Conservation (phyloP, 2,329 filamentous ascomycete species). For the Hirsutella minnesotensis region DNA sequence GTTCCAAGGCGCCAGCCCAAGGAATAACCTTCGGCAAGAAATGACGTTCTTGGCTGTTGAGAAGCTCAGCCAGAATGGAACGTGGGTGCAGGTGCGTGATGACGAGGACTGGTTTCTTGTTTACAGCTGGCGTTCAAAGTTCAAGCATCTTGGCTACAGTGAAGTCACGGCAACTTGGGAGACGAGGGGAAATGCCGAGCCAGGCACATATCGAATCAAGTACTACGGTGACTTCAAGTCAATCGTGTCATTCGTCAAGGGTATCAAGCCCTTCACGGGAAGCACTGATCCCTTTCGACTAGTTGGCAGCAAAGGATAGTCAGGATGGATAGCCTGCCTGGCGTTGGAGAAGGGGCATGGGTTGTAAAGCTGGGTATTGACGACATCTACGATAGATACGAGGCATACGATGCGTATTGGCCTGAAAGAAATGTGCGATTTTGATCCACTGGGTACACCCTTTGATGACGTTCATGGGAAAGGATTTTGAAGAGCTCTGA, state of each 20-base stretch:
- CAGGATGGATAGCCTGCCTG: too few relatives aligned
- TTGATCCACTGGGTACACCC: too few relatives aligned
- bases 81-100: slow-evolving; percentile 56
- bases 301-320: background rate
- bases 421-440: too few relatives aligned
- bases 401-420: too few relatives aligned
- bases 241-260: background rate
- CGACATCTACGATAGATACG: too few relatives aligned
- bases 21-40: slow-evolving; percentile 74
- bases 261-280: background rate
- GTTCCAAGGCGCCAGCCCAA: slow-evolving; percentile 80
- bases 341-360: too few relatives aligned
- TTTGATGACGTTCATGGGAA: too few relatives aligned
- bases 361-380: too few relatives aligned
- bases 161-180: slow-evolving; percentile 75
- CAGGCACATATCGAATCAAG: slow-evolving; percentile 63
- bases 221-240: slow-evolving; percentile 65
- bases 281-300: background rate
- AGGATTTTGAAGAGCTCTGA: too few relatives aligned
- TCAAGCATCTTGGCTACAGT: slow-evolving; percentile 58
- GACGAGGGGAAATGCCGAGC: slow-evolving; percentile 30
- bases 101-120: slow-evolving; percentile 82
- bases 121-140: slow-evolving; percentile 67
- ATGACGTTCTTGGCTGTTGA: slow-evolving; percentile 71
- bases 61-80: slow-evolving; percentile 28